Percentiles rank a stretch among this genome's conserved stretches.
These are phyloP conservation scores for Colletotrichum gloeosporioides DNA, from an alignment of 2,329 filamentous ascomycete species.

Conservation along the genomic window DNA sequence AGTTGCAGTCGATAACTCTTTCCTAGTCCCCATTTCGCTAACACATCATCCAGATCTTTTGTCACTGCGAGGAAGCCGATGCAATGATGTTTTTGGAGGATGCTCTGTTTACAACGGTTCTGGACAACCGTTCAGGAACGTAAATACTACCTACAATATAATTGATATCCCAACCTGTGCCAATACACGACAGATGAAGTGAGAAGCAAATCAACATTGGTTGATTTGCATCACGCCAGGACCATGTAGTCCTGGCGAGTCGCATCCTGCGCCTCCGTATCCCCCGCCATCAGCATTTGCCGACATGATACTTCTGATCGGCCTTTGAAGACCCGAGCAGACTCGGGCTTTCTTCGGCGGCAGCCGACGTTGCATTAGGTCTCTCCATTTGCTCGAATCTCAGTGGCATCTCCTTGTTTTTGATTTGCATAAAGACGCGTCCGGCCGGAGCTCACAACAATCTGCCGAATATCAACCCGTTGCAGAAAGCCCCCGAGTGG, in stretches of 20 bases:
- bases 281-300: not conserved
- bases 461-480: not conserved
- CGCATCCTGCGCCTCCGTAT: not conserved
- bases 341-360: not conserved
- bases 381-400: not conserved
- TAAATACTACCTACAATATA: not conserved
- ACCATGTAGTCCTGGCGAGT: not conserved
- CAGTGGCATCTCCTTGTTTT: not conserved
- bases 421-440: not conserved
- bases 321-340: not conserved
- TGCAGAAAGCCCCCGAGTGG: not conserved
- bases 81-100: not conserved
- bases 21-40: not conserved
- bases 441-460: not conserved
- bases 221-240: not conserved
- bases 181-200: not conserved
- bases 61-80: slow-evolving; percentile 21
- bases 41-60: not conserved
- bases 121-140: not conserved
- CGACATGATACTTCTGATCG: not conserved
- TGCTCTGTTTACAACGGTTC: not conserved
- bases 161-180: not conserved
- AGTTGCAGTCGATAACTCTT: slow-evolving; percentile 15
- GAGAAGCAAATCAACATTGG: not conserved
- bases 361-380: not conserved